A percentile compares a stretch with the other conserved stretches of the same genome.
Evolutionary conservation across 169 alveolate species (phyloP).

Genomic region (Perkinsus marinus): DNA sequence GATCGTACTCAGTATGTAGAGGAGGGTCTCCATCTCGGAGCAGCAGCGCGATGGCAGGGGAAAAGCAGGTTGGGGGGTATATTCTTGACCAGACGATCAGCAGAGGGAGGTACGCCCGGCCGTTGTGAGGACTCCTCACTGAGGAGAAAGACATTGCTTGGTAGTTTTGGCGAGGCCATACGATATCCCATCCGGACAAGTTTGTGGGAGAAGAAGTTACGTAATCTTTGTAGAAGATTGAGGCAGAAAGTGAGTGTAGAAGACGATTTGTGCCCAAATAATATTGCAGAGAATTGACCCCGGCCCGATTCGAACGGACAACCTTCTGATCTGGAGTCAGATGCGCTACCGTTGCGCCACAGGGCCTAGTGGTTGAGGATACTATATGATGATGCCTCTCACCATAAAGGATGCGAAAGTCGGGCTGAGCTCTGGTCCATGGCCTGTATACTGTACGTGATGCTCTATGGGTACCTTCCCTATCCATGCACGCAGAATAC

Average conservation of each 20-base stretch:
- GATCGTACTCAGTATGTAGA: not conserved
- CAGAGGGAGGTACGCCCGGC: conserved; percentile 15
- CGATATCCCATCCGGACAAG: not conserved
- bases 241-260: conserved; percentile 16
- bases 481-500: not conserved
- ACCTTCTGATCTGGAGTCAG: not conserved
- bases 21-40: not conserved
- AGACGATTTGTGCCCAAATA: too few species aligned
- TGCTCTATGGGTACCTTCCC: not conserved
- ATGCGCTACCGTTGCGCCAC: not conserved
- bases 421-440: not conserved
- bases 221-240: conserved; percentile 18
- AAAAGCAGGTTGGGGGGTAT: conserved; percentile 9
- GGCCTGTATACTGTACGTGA: not conserved
- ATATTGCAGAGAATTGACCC: not conserved
- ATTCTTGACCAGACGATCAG: conserved; percentile 14
- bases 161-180: not conserved
- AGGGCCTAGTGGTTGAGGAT: not conserved
- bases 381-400: not conserved
- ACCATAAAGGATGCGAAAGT: not conserved
- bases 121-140: not conserved
- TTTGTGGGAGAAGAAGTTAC: conserved; percentile 12
- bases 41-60: conserved; percentile 7
- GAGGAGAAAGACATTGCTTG: not conserved
- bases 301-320: not conserved